Conservation (phyloP, 139 green algal species). For the Micractinium sp. region DNA sequence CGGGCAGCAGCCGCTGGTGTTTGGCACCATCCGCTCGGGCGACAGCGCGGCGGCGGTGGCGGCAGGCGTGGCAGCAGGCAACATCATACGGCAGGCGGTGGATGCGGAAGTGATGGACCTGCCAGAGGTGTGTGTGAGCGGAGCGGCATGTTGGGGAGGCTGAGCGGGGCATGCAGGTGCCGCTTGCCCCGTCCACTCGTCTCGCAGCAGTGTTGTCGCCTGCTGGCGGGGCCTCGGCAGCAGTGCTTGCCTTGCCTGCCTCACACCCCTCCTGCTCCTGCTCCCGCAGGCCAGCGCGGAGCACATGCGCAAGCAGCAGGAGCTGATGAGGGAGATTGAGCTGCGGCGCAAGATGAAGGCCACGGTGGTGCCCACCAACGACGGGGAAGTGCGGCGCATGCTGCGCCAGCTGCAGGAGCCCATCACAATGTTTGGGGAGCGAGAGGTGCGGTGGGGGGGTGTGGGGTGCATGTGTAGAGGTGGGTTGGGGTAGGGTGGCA, state of each 20-base stretch:
- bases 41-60: conserved; percentile 23
- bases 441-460: conserved; percentile 62
- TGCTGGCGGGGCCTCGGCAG: too few relatives aligned
- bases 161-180: neutral
- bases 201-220: too few relatives aligned
- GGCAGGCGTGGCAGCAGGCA: conserved; percentile 52
- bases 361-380: conserved; percentile 80
- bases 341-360: conserved; percentile 64
- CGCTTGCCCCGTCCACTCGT: too few relatives aligned
- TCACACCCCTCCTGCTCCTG: too few relatives aligned
- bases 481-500: too few relatives aligned
- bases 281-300: conserved; percentile 45
- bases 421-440: conserved; percentile 97
- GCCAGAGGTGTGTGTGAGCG: conserved; percentile 21
- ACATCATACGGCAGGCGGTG: conserved; percentile 45
- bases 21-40: conserved; percentile 28
- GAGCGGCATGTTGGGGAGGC: neutral
- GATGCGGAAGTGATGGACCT: conserved; percentile 55
- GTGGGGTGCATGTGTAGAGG: neutral
- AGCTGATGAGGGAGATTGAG: conserved; percentile 81
- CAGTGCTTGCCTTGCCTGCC: neutral
- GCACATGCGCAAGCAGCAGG: conserved; percentile 65
- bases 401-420: conserved; percentile 88
- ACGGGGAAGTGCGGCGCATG: conserved; percentile 72
- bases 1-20: conserved; percentile 10